Evolutionary conservation across 2,329 filamentous ascomycete species (phyloP), one percentile per base, ranked within the genome.

Genomic region (Ophiocordyceps australis): DNA sequence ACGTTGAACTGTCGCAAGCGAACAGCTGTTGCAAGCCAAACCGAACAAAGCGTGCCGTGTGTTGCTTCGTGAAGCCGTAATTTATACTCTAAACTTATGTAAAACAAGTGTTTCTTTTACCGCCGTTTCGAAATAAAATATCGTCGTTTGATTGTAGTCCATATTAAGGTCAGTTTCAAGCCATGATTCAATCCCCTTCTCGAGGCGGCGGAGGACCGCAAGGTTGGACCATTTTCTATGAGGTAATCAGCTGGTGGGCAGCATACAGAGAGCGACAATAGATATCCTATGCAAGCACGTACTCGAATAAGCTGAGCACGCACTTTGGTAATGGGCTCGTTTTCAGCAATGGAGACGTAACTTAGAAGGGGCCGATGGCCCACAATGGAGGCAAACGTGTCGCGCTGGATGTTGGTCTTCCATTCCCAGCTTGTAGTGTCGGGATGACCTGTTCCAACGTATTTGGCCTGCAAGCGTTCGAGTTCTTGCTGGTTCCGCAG

Each of bases 381-480:
- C 35, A 89, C 67, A 41, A 92, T 85, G 34, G 74, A 83, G 13
- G 83, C 71, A 47, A 86, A 85, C 14, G 77, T 91, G 58, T 98
- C 89, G 48, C 89, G 83, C 46, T 83, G 70, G 46, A 95, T 86
- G 57, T 95, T 98, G 32, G 79, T 85, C 26, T 77, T 77, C 83
- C 85, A 98, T 56, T 98, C 89, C 73, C 89, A 89, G 51, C 82
- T 91, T 15, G 83, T 92, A 10, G 86, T 95, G 57, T 98, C 89
- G 22, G 86, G 81, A 52, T 94, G 85, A 14, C 89, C 89, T 4
- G 89, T 95, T 39, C 89, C 89, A 42, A 98, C 66, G 59, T 89
- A 94, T 44, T 91, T 91, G 43, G 85, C 76, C 55, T 98, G 89
- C 12, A 95, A 78, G 36, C 83, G 76, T 55, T 98, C 89, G 46